These are phyloP conservation scores for Chlorencoelia australis DNA, from an alignment of 2,329 filamentous ascomycete species.

Conservation along the genomic window DNA sequence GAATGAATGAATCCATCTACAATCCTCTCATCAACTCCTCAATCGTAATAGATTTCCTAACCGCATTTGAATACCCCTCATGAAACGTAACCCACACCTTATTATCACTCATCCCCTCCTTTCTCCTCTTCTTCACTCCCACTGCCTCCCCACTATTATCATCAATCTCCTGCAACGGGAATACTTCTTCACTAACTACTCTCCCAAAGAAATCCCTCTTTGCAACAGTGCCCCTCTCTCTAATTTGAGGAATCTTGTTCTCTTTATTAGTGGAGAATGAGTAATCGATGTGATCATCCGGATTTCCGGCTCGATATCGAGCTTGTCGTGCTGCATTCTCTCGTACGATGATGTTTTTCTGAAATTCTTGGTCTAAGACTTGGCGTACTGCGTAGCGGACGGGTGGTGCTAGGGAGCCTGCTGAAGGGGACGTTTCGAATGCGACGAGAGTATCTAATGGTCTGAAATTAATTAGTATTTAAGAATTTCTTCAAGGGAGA, in stretches of 20 bases:
- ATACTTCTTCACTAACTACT: constrained; percentile 42
- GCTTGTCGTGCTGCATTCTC: constrained; percentile 57
- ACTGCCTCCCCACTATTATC: constrained; percentile 54
- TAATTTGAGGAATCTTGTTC: constrained; percentile 8
- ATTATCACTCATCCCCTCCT: constrained; percentile 33
- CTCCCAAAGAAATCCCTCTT: constrained; percentile 84
- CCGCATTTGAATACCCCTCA: constrained; percentile 86
- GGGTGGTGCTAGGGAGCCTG: constrained; percentile 49
- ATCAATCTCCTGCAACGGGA: constrained; percentile 32
- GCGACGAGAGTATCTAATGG: constrained; percentile 67
- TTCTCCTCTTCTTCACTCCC: constrained; percentile 25
- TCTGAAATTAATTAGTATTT: constrained; percentile 27
- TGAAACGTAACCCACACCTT: constrained; percentile 83
- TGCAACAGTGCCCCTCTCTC: constrained; percentile 28
- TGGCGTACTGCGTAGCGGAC: constrained; percentile 90
- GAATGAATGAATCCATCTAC: too few species aligned
- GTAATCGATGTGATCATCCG: constrained; percentile 26
- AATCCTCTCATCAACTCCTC: constrained; percentile 65
- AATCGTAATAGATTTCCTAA: constrained; percentile 76
- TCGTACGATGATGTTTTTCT: constrained; percentile 57
- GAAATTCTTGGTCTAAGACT: constrained; percentile 84
- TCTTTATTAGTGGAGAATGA: constrained; percentile 16
- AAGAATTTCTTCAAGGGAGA: too few species aligned
- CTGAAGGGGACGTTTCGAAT: constrained; percentile 57
- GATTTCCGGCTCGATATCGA: constrained; percentile 46